These are phyloP conservation scores for Chlamydomonas asymmetrica DNA, from an alignment of 139 green algal genomes.

Conservation along the genomic window DNA sequence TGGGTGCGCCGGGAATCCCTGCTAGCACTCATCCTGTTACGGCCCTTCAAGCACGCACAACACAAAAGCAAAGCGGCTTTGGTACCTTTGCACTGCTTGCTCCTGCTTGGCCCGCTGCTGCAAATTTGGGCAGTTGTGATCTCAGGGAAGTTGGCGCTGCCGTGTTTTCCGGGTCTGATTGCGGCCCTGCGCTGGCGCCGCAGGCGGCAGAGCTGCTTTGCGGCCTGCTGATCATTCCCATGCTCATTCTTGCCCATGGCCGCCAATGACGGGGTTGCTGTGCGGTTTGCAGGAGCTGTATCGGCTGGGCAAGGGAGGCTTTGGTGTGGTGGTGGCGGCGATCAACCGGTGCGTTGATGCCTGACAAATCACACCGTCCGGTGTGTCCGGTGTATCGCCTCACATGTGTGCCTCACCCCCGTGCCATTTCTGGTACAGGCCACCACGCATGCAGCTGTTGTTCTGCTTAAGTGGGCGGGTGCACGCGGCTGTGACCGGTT, in stretches of 20 bases:
- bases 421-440: no score
- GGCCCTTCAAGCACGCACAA: not conserved
- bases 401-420: no score
- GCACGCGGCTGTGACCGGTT: no score
- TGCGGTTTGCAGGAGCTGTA: conserved; percentile 76
- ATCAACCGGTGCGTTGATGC: conserved; percentile 69
- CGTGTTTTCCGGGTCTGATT: not conserved
- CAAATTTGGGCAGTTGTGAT: no score
- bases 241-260: not conserved
- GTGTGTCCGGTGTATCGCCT: no score
- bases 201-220: not conserved
- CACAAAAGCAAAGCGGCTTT: no score
- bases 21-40: not conserved
- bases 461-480: no score
- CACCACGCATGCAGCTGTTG: no score
- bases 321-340: conserved; percentile 84
- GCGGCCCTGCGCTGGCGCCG: not conserved
- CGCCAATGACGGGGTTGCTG: not conserved
- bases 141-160: no score
- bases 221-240: not conserved
- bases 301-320: conserved; percentile 81
- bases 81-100: no score
- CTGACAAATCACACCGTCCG: no score
- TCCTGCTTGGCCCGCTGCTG: no score
- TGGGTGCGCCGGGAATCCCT: not conserved